phyloP scores from a whole-genome alignment of 192 early-diverging fungal species.

The Funneliformis mosseae region DNA sequence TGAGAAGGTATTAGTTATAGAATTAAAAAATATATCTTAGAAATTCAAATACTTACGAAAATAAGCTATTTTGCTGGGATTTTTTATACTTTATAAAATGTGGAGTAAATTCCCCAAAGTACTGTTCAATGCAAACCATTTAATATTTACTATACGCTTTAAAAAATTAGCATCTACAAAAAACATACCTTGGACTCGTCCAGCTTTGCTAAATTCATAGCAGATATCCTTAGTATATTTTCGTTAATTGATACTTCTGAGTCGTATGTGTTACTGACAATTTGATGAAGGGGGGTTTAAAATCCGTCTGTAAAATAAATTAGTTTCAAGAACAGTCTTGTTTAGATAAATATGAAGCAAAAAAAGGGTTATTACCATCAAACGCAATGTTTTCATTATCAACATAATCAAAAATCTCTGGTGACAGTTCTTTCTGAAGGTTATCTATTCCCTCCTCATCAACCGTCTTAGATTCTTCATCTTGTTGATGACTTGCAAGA shows the following conservation, averaged over 20 bases:
- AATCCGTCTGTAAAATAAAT: no score
- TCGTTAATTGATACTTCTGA: slow-evolving; percentile 6
- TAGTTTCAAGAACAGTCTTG: no score
- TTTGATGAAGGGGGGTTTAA: slow-evolving; percentile 31
- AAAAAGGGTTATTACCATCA: no score
- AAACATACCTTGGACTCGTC: slow-evolving; percentile 31
- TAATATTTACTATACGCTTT: slow-evolving; percentile 14
- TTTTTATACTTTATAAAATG: slow-evolving; percentile 23
- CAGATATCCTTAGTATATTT: slow-evolving; percentile 24
- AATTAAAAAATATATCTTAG: not conserved
- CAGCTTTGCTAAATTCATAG: not conserved
- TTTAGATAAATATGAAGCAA: no score
- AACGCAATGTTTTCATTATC: no score
- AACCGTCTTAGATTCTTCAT: not conserved
- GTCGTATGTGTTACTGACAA: slow-evolving; percentile 18
- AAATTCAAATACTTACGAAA: slow-evolving; percentile 23
- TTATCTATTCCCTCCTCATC: not conserved
- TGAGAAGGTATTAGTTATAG: slow-evolving; percentile 21
- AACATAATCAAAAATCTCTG: no score
- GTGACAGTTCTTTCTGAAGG: no score
- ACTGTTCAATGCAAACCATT: slow-evolving; percentile 29
- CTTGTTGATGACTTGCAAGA: slow-evolving; percentile 5
- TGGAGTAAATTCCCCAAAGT: slow-evolving; percentile 26
- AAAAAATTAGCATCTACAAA: slow-evolving; percentile 14
- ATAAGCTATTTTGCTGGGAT: slow-evolving; percentile 2